Percentiles rank a stretch among this genome's conserved stretches.
phyloP scores from a whole-genome alignment of 106 monocot genomes.

The Dioscorea zingiberensis region DNA sequence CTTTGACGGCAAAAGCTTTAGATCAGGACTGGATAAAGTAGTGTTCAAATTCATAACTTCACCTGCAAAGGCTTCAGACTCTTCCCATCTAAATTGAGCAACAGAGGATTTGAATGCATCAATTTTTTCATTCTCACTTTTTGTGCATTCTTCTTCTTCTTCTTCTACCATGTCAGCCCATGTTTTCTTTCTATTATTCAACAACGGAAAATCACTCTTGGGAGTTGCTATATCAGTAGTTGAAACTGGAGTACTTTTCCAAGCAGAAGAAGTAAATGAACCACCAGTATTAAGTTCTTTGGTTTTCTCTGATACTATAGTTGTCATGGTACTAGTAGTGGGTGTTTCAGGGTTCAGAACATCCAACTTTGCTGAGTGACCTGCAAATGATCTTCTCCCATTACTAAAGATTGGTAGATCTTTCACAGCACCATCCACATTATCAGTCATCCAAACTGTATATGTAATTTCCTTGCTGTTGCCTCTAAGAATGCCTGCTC shows the following conservation, averaged over 20 bases:
- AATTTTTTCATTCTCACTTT: background rate
- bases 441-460: too few species aligned
- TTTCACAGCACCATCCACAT: background rate
- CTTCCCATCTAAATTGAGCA: background rate
- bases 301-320: background rate
- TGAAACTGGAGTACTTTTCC: too few species aligned
- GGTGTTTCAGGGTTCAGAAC: too few species aligned
- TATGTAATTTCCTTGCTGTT: background rate
- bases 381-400: background rate
- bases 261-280: too few species aligned
- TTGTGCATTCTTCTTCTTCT: slow-evolving; percentile 15
- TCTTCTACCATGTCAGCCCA: slow-evolving; percentile 21
- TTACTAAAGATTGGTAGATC: background rate
- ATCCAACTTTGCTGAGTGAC: too few species aligned
- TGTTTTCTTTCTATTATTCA: background rate
- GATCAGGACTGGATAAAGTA: background rate
- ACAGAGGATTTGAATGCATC: background rate
- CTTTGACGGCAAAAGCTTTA: background rate
- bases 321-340: background rate
- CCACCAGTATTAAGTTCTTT: background rate
- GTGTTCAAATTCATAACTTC: slow-evolving; percentile 3
- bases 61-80: slow-evolving; percentile 2
- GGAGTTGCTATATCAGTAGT: background rate
- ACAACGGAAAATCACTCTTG: too few species aligned
- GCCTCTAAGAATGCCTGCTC: background rate